phyloP scores from a whole-genome alignment of 148 eudicot species.

The Vaccinium darrowii region DNA sequence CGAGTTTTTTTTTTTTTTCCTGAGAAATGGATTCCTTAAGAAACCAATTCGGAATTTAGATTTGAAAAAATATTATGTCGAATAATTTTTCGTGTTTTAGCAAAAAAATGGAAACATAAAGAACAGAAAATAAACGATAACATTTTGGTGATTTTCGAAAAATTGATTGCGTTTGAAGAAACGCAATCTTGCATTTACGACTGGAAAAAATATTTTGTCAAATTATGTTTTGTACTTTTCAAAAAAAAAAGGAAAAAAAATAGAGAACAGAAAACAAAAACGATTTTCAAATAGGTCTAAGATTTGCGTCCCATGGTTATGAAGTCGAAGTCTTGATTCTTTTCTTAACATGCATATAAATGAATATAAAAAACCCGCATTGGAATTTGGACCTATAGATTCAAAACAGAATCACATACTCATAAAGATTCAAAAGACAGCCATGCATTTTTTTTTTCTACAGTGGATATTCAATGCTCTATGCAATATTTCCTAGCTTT shows the following conservation, averaged over 20 bases:
- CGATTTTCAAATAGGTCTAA: background rate
- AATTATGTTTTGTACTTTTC: background rate
- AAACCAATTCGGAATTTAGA: background rate
- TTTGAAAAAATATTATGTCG: background rate
- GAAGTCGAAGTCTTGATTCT: background rate
- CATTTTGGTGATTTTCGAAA: background rate
- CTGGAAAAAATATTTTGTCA: background rate
- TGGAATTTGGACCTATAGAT: conserved; percentile 3
- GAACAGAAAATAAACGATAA: background rate
- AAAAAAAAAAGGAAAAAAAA: background rate
- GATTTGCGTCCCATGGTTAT: background rate
- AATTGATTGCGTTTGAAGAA: background rate
- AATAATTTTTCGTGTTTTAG: background rate
- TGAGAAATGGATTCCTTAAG: background rate
- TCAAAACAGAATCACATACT: background rate
- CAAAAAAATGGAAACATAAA: background rate
- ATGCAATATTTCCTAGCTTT: conserved; percentile 23
- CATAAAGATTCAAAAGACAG: conserved; percentile 13
- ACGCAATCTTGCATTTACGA: background rate
- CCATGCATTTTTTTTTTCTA: background rate
- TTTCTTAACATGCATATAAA: background rate
- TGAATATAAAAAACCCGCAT: background rate
- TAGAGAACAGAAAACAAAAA: background rate
- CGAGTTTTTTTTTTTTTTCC: background rate
- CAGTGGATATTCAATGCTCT: conserved; percentile 30